Evolutionary conservation across 2,329 filamentous ascomycete genomes (phyloP).

Genomic region (Pseudocercospora pini-densiflorae): DNA sequence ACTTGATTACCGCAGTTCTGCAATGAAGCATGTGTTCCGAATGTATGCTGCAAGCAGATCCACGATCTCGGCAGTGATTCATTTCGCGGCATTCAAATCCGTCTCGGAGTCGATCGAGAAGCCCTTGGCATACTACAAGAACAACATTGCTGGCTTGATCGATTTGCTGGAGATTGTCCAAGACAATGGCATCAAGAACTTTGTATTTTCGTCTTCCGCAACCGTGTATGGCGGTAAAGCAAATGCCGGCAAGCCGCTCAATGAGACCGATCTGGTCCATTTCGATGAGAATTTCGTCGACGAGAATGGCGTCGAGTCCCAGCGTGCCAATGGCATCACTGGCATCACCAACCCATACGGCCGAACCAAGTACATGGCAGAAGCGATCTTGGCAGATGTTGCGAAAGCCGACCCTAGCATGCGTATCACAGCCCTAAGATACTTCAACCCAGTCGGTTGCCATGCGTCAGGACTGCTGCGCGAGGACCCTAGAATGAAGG

Average conservation of each 20-base stretch:
- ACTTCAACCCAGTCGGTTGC: slow-evolving; percentile 72
- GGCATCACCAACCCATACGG: slow-evolving; percentile 70
- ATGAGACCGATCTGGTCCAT: slow-evolving; percentile 33
- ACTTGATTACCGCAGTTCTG: slow-evolving; percentile 52
- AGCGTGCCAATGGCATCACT: slow-evolving; percentile 52
- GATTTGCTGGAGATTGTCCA: slow-evolving; percentile 62
- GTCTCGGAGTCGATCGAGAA: slow-evolving; percentile 65
- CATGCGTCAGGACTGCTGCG: slow-evolving; percentile 67
- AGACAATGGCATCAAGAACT: slow-evolving; percentile 65
- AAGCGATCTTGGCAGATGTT: slow-evolving; percentile 66
- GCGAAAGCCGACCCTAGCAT: slow-evolving; percentile 64
- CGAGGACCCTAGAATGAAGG: slow-evolving; percentile 65
- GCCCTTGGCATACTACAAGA: slow-evolving; percentile 68
- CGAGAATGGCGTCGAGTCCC: slow-evolving; percentile 48
- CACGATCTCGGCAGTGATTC: slow-evolving; percentile 66
- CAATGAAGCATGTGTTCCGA: slow-evolving; percentile 50
- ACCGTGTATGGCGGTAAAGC: slow-evolving; percentile 63
- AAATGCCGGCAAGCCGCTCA: slow-evolving; percentile 31
- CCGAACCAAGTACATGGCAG: slow-evolving; percentile 69
- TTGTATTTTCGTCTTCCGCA: slow-evolving; percentile 71
- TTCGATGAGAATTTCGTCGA: slow-evolving; percentile 49
- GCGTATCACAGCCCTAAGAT: slow-evolving; percentile 66
- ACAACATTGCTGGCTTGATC: slow-evolving; percentile 69
- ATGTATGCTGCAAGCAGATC: slow-evolving; percentile 51
- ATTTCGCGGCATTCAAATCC: slow-evolving; percentile 71